These are phyloP conservation scores for Agaricales sp. DNA, from an alignment of 1,284 basidiomycete genomes.

Conservation along the genomic window DNA sequence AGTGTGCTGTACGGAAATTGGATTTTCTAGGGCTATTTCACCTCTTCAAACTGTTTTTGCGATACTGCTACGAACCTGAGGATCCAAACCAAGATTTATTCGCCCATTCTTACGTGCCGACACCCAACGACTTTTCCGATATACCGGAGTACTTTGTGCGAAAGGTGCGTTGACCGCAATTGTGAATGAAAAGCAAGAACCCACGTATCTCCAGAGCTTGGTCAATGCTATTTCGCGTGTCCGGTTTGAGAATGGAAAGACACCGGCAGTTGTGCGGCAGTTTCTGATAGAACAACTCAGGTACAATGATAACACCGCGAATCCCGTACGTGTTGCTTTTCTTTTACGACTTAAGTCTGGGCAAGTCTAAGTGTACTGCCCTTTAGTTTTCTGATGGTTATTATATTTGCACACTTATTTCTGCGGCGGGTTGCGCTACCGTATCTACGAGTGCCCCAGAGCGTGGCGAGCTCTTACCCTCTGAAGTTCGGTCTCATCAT, in stretches of 20 bases:
- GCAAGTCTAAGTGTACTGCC: too few relatives aligned
- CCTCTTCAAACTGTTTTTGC: conserved; percentile 91
- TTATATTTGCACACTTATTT: conserved; percentile 84
- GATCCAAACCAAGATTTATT: conserved; percentile 73
- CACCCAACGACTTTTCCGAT: conserved; percentile 91
- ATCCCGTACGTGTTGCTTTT: conserved; percentile 47
- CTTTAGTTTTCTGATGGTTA: conserved; percentile 81
- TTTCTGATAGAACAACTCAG: conserved; percentile 87
- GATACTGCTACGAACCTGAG: conserved; percentile 85
- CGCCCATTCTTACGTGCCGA: conserved; percentile 76
- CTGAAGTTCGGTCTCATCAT: conserved; percentile 53
- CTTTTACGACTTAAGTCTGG: too few relatives aligned
- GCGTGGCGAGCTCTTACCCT: conserved; percentile 62
- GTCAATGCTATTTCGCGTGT: conserved; percentile 78
- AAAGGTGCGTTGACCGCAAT: conserved; percentile 47
- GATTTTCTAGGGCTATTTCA: conserved; percentile 92
- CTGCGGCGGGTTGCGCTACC: conserved; percentile 70
- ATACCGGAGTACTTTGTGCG: conserved; percentile 91
- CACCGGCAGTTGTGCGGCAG: conserved; percentile 80
- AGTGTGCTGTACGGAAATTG: conserved; percentile 76
- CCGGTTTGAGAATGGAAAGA: conserved; percentile 79
- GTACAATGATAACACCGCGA: conserved; percentile 93
- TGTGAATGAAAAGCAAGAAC: conserved; percentile 1
- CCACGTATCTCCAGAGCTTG: conserved; percentile 40
- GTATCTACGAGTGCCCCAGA: conserved; percentile 68